Evolutionary conservation across 192 early-diverging fungal genomes (phyloP), one percentile per base, ranked within the genome.

Genomic region (Geranomyces variabilis): DNA sequence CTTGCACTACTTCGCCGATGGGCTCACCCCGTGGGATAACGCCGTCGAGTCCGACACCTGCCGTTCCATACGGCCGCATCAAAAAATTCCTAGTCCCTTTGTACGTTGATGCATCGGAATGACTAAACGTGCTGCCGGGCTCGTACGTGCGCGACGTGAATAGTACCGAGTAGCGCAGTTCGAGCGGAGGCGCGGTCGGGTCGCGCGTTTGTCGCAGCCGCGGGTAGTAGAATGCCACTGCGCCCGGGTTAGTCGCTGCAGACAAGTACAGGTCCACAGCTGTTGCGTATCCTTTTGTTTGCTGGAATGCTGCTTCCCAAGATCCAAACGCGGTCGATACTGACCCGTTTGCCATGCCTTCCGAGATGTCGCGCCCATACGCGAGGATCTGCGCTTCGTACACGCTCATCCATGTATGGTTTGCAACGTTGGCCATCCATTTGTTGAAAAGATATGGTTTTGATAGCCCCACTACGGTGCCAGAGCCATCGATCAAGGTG

Each of bases 381-480:
- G 51, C 15, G 19, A 53, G 51, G 36, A 82, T 82, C 0, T 62
- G 21, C 10, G 43, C 29, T 24, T 78, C 74, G 31, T 77, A 82
- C 12, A 67, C 71, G 10, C 49, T 63, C 71, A 82, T 71, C 77
- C 75, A 74, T n/a, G 67, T 67, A 17, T 73, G 63, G 26, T 68
- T 79, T 5, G 69, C 51, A 12, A 49, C 36, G 63, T 83, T 69
- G 14, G 41, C 57, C 65, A 79, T 57, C 55, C 58, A 71, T 49
- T 69, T 74, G 69, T 78, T 77, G 60, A 74, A 80, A 10, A 83
- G 73, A 33, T 70, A 78, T 10, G 74, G 73, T 45, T 70, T 67
- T 12, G 57, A 44, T 3, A 82, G 55, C 19, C 74, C 70, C 13
- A 67, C 43, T 4, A 63, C 34, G 10, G 53, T 56, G 12, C 74